These are phyloP conservation scores for Breviolum minutum DNA, from an alignment of 73 alveolate species.

Conservation along the genomic window DNA sequence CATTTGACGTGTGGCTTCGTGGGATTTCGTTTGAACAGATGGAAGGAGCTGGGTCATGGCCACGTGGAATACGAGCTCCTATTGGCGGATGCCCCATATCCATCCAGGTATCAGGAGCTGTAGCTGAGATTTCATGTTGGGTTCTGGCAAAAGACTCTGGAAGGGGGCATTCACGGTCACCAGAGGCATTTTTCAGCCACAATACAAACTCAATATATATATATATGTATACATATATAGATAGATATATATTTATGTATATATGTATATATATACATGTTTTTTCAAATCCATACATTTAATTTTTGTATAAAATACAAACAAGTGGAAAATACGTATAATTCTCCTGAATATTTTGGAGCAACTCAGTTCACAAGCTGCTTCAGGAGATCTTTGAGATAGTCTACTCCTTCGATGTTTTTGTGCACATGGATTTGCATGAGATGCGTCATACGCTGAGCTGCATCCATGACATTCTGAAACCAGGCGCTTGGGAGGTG, in stretches of 20 bases:
- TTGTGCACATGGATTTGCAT: conserved; percentile 97
- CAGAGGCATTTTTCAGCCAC: too few species aligned
- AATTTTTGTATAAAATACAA: too few species aligned
- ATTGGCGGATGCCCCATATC: conserved; percentile 44
- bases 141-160: too few species aligned
- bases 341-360: background rate
- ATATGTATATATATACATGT: too few species aligned
- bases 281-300: too few species aligned
- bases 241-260: too few species aligned
- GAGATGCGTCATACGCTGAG: conserved; percentile 94
- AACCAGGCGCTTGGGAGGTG: conserved; percentile 2
- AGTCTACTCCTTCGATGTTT: conserved; percentile 97
- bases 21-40: background rate
- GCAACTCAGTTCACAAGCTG: background rate
- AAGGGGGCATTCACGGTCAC: too few species aligned
- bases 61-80: conserved; percentile 66
- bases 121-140: too few species aligned
- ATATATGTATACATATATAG: too few species aligned
- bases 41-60: conserved; percentile 32
- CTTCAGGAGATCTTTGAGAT: conserved; percentile 13
- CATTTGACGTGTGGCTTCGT: too few species aligned
- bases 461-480: conserved; percentile 12
- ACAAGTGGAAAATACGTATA: too few species aligned
- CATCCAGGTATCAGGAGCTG: background rate
- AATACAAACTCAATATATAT: too few species aligned